phyloP scores from a whole-genome alignment of 1,139 yeast species.

The Blastobotrys raffinosifermentans region DNA sequence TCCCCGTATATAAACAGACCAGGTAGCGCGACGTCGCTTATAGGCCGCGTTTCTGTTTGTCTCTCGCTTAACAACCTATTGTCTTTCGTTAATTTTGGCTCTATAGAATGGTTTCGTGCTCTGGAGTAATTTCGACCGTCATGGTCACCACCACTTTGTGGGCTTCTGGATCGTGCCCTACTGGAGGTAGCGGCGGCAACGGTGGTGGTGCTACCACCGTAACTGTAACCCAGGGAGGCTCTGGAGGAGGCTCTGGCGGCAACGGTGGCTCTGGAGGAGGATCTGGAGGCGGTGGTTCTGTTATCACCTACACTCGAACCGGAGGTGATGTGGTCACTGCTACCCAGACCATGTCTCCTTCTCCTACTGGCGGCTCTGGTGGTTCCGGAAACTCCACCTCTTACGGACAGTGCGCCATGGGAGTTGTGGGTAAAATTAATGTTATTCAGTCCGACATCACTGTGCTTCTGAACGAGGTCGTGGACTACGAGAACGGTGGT shows the following conservation, averaged over 20 bases:
- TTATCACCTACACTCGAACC: neutral
- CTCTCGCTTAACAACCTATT: too few relatives aligned
- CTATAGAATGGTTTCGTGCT: constrained; percentile 1
- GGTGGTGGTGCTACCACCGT: constrained; percentile 1
- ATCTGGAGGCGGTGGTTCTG: constrained; percentile 1
- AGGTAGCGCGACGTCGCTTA: too few relatives aligned
- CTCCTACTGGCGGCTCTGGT: neutral
- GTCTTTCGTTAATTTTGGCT: too few relatives aligned
- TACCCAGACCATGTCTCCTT: neutral
- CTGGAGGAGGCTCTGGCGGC: neutral
- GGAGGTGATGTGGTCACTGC: neutral
- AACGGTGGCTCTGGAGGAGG: neutral
- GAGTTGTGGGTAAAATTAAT: neutral
- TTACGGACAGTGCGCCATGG: neutral
- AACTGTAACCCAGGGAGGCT: neutral
- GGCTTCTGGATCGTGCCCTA: constrained; percentile 1
- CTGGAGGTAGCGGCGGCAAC: constrained; percentile 1
- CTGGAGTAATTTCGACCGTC: neutral
- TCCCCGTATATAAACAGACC: too few relatives aligned
- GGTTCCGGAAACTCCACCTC: neutral
- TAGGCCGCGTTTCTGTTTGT: too few relatives aligned
- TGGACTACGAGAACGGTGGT: constrained; percentile 7
- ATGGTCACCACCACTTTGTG: constrained; percentile 1
- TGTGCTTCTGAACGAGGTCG: constrained; percentile 5
- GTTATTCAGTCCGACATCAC: constrained; percentile 3